These are phyloP conservation scores for Gamsiella multidivaricata DNA, from an alignment of 192 early-diverging fungal genomes.

Conservation along the genomic window DNA sequence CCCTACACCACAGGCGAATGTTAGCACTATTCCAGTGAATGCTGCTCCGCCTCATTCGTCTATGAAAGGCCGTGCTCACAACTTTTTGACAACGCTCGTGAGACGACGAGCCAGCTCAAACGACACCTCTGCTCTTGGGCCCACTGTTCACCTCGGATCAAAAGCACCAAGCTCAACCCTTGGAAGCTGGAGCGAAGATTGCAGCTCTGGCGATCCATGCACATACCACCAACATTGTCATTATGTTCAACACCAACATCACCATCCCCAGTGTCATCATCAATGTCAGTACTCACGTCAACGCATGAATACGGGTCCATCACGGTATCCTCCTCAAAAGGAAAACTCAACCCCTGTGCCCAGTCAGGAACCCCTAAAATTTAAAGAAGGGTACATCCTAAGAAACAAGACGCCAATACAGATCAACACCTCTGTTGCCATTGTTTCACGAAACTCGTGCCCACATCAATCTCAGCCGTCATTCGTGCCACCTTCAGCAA, in stretches of 20 bases:
- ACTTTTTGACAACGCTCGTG: slow-evolving; percentile 41
- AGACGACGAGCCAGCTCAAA: slow-evolving; percentile 36
- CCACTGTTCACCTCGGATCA: not conserved
- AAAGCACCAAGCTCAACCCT: slow-evolving; percentile 11
- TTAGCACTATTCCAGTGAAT: not conserved
- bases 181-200: slow-evolving; percentile 11
- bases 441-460: not conserved
- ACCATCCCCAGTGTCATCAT: slow-evolving; percentile 1
- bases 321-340: not conserved
- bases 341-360: not conserved
- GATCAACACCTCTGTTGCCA: slow-evolving; percentile 19
- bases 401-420: slow-evolving; percentile 19
- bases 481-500: not conserved
- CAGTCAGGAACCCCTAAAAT: slow-evolving; percentile 5
- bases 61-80: slow-evolving; percentile 45
- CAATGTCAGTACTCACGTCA: not conserved
- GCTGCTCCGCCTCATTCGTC: slow-evolving; percentile 14
- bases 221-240: slow-evolving; percentile 1
- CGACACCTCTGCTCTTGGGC: slow-evolving; percentile 22
- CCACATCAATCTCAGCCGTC: not conserved
- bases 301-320: not conserved
- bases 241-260: not conserved
- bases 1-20: not conserved
- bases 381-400: slow-evolving; percentile 22
- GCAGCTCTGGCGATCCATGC: not conserved